A percentile compares a stretch with the other conserved stretches of the same genome.
Evolutionary conservation across 805 yeast species (phyloP).

Genomic region (Myxozyma melibiosi): DNA sequence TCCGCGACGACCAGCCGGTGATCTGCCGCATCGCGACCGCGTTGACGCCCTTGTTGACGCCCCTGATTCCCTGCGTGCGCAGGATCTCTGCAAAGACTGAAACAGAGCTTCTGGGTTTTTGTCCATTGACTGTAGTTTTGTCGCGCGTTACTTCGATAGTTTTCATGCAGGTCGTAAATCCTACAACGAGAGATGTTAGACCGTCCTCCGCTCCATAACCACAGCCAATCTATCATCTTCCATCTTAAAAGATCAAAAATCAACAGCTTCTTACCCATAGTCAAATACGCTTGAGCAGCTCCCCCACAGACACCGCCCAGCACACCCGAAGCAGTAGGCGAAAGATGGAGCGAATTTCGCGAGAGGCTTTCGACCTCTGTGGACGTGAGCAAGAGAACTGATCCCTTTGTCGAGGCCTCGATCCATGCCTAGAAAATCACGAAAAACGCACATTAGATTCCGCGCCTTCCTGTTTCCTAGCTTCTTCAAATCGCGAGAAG

Average conservation of each 20-base stretch:
- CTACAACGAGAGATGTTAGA: too few relatives aligned
- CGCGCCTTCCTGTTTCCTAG: too few relatives aligned
- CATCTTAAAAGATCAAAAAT: too few relatives aligned
- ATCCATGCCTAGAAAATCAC: neutral
- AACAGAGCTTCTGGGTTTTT: neutral
- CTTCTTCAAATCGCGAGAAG: too few relatives aligned
- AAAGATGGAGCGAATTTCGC: neutral
- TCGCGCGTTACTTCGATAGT: neutral
- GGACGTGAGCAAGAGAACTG: neutral
- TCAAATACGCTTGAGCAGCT: neutral
- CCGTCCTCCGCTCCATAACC: neutral
- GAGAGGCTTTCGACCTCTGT: neutral
- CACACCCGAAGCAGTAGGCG: neutral
- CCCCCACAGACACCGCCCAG: neutral
- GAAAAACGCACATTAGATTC: too few relatives aligned
- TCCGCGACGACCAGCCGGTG: slow-evolving; percentile 1
- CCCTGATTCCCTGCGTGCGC: neutral
- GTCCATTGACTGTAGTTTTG: neutral
- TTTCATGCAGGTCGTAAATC: neutral
- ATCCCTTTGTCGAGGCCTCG: neutral
- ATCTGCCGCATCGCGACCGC: neutral
- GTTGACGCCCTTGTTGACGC: neutral
- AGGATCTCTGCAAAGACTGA: neutral
- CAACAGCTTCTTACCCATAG: neutral
- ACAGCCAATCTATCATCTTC: neutral